These are phyloP conservation scores for Eucalyptus viminalis DNA, from an alignment of 345 rosid species.

Conservation along the genomic window DNA sequence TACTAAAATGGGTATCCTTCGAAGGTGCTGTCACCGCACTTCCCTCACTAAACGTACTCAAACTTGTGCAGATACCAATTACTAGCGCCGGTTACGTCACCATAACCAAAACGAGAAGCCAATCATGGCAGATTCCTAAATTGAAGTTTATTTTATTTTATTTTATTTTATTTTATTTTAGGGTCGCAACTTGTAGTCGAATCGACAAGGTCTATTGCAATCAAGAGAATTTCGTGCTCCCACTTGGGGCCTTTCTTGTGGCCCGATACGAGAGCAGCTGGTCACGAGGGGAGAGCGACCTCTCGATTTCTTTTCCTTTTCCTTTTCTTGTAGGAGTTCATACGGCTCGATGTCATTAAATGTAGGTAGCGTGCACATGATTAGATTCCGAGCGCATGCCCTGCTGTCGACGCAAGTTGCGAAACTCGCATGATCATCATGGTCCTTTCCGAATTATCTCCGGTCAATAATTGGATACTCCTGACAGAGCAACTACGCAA, in stretches of 20 bases:
- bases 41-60: background rate
- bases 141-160: background rate
- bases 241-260: background rate
- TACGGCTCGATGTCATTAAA: background rate
- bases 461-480: background rate
- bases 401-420: background rate
- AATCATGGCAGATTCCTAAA: background rate
- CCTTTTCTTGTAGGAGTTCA: background rate
- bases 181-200: background rate
- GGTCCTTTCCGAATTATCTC: background rate
- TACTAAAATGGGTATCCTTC: background rate
- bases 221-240: background rate
- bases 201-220: background rate
- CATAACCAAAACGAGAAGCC: background rate
- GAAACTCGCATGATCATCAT: background rate
- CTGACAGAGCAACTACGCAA: background rate
- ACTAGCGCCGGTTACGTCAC: background rate
- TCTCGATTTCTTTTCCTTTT: background rate
- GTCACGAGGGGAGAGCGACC: background rate
- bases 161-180: too few relatives aligned
- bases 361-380: background rate
- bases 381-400: background rate
- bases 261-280: background rate
- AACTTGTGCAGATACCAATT: background rate
- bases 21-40: background rate